Evolutionary conservation across 768 basidiomycete species (phyloP), one percentile per base, ranked within the genome.

Genomic region (Botryobasidium botryosum): DNA sequence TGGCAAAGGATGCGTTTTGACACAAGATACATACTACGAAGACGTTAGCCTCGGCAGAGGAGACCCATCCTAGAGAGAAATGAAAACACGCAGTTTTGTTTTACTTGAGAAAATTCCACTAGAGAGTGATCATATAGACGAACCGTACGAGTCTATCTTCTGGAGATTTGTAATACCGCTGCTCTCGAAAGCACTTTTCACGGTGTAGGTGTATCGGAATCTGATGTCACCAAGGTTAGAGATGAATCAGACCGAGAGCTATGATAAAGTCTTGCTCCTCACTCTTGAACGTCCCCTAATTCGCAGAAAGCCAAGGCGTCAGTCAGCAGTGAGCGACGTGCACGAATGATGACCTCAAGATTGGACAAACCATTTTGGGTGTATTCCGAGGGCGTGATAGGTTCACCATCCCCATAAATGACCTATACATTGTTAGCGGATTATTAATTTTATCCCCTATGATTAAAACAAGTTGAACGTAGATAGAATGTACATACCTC

Each of bases 201-300:
- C 7, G 0, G 72, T 60, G 1, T 61, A 60, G 0, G 76, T 75
- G 55, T 75, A 81, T 28, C 77, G 65, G 61, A 80, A 81, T 35
- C 64, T 64, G 25, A n/a, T n/a, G 1, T 21, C 25, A 45, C 20
- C 6, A 23, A 23, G 20, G 28, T 6, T 18, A 2, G 3, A 10
- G 20, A 27, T 21, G n/a, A n/a, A n/a, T n/a, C 21, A 35, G 18
- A 8, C 29, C 40, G 27, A 28, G 23, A 4, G 18, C 17, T 17
- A 28, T n/a, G 25, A 42, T 27, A 20, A 29, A 42, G 23, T 33
- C 45, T 4, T 23, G 29, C 17, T 15, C 5, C 62, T 25, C 33
- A 66, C 75, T 79, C 77, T 61, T 79, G 75, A 2, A 78, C 77
- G 52, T 77, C 74, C 18, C 46, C 31, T 33, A n/a, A n/a, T n/a